Evolutionary conservation across 2,329 filamentous ascomycete genomes (phyloP).

Genomic region (Ceratocystis colombiana): DNA sequence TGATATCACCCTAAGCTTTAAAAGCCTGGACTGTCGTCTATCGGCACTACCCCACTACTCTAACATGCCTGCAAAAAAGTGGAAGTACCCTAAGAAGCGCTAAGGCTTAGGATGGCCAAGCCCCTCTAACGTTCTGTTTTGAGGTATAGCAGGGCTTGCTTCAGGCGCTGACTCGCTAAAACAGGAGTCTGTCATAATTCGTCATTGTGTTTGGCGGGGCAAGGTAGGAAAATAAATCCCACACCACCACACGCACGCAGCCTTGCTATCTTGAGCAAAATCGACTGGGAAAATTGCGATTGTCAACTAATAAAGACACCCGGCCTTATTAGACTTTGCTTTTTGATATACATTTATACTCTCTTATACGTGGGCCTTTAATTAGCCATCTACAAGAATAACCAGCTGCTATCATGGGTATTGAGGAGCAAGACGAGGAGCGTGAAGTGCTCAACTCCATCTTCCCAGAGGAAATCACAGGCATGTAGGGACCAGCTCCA

Average conservation of each 20-base stretch:
- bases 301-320: neutral
- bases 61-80: neutral
- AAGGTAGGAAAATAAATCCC: neutral
- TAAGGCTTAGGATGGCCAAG: neutral
- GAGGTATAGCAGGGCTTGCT: neutral
- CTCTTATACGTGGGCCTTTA: neutral
- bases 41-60: neutral
- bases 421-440: conserved; percentile 90
- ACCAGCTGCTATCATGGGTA: conserved; percentile 41
- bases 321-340: neutral
- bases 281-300: neutral
- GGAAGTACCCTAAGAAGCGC: neutral
- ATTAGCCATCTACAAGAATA: neutral
- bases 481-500: conserved; percentile 37
- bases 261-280: conserved; percentile 1
- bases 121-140: neutral
- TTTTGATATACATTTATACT: neutral
- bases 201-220: neutral
- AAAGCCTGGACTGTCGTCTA: neutral
- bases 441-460: conserved; percentile 96
- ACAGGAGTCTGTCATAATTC: neutral
- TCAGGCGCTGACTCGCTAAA: too few relatives aligned
- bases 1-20: neutral
- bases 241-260: neutral
- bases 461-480: conserved; percentile 94